Conservation (phyloP, 331 rosid species). For the Malus hybrid region DNA sequence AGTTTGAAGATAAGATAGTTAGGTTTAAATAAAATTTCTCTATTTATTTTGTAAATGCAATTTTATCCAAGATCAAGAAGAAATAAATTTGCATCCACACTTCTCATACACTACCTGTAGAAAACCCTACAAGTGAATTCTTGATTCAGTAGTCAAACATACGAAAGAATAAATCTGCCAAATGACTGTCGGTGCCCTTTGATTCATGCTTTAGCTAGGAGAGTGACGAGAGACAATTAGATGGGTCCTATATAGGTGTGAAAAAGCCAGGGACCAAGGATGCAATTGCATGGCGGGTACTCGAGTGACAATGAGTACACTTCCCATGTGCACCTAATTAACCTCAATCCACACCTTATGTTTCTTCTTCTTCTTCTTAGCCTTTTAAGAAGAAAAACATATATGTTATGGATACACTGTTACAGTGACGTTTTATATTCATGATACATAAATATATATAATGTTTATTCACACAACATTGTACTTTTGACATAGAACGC, state of each 20-base stretch:
- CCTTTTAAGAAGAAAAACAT: no score
- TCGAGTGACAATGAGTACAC: slow-evolving; percentile 41
- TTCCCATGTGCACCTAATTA: slow-evolving; percentile 41
- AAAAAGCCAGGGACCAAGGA: slow-evolving; percentile 17
- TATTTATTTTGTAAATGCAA: no score
- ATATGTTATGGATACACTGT: no score
- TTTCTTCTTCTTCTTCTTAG: background rate
- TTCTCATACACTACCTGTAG: no score
- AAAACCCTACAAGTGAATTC: background rate
- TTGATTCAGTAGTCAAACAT: background rate
- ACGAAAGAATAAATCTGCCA: background rate
- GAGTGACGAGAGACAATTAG: slow-evolving; percentile 32
- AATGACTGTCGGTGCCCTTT: background rate
- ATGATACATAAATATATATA: no score
- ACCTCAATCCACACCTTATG: background rate
- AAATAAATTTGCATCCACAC: no score
- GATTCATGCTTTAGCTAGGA: slow-evolving; percentile 1
- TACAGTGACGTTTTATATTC: no score
- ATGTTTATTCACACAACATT: no score
- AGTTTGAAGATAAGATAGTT: no score
- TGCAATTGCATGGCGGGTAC: slow-evolving; percentile 17
- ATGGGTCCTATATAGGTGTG: slow-evolving; percentile 27
- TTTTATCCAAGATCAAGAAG: no score
- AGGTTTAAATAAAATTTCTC: no score
- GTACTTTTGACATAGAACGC: no score